Percentiles rank a stretch among this genome's conserved stretches.
Evolutionary conservation across 768 basidiomycete genomes (phyloP).

Genomic region (Termitomyces sp.): DNA sequence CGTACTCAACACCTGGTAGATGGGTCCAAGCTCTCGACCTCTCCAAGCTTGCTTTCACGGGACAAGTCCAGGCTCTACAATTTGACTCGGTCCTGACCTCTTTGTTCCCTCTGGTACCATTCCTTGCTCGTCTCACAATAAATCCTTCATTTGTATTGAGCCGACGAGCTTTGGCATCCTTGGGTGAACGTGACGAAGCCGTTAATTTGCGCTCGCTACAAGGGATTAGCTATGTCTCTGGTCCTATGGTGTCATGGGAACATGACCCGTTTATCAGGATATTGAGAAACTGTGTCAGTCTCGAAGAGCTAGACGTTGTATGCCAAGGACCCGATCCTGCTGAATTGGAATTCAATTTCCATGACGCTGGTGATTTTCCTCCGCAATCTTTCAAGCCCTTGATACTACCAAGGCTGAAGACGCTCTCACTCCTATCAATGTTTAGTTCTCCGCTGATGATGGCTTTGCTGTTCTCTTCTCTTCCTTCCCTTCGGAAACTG

Average conservation of each 20-base stretch:
- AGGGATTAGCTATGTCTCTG: conserved; percentile 50
- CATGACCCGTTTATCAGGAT: conserved; percentile 60
- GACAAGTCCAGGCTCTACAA: conserved; percentile 44
- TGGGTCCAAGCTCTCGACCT: conserved; percentile 82
- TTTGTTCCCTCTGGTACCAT: conserved; percentile 67
- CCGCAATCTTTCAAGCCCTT: conserved; percentile 40
- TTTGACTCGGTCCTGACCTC: conserved; percentile 62
- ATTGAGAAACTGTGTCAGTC: conserved; percentile 47
- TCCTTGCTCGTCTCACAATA: conserved; percentile 49
- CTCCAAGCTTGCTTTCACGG: conserved; percentile 42
- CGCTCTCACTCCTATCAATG: conserved; percentile 61
- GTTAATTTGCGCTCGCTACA: conserved; percentile 45
- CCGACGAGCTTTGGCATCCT: conserved; percentile 48
- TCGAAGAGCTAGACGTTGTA: conserved; percentile 62
- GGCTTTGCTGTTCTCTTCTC: conserved; percentile 51
- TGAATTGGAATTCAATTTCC: conserved; percentile 37
- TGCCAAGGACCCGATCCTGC: conserved; percentile 54
- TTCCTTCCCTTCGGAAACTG: conserved; percentile 62
- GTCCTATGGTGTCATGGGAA: conserved; percentile 26
- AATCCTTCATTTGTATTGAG: conserved; percentile 59
- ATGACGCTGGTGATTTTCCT: conserved; percentile 20
- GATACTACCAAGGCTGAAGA: conserved; percentile 52
- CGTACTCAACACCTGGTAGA: conserved; percentile 83
- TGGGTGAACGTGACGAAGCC: conserved; percentile 49
- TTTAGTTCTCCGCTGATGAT: conserved; percentile 62